Percentiles rank a stretch among this genome's conserved stretches.
Evolutionary conservation across 208 protist species (phyloP).

Genomic region (Leishmania amazonensis): DNA sequence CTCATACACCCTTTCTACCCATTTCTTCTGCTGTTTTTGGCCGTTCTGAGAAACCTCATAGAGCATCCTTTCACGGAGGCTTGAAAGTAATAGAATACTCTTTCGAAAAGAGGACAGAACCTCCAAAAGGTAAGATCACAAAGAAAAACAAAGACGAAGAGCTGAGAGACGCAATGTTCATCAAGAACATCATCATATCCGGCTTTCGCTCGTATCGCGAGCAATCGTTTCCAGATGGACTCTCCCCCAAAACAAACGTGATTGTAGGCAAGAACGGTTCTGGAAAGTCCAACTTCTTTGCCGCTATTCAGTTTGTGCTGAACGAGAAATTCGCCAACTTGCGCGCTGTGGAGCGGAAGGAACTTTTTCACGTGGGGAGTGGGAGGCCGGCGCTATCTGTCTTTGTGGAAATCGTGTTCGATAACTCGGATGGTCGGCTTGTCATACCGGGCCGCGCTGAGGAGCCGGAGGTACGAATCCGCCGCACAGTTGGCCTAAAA

Average conservation of each 20-base stretch:
- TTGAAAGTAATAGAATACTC: too few relatives aligned
- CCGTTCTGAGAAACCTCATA: too few relatives aligned
- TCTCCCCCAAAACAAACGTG: slow-evolving; percentile 84
- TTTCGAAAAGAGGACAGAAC: too few relatives aligned
- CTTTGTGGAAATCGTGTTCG: slow-evolving; percentile 99
- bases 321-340: slow-evolving; percentile 92
- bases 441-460: slow-evolving; percentile 87
- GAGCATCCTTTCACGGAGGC: too few relatives aligned
- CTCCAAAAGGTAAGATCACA: too few relatives aligned
- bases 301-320: slow-evolving; percentile 97
- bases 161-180: slow-evolving; percentile 64
- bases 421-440: slow-evolving; percentile 97
- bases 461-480: slow-evolving; percentile 95
- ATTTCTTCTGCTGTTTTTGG: too few relatives aligned
- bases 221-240: slow-evolving; percentile 82
- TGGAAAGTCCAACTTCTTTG: slow-evolving; percentile 98
- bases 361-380: slow-evolving; percentile 95
- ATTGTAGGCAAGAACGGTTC: slow-evolving; percentile 97
- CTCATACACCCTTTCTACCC: too few relatives aligned
- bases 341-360: slow-evolving; percentile 90
- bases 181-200: slow-evolving; percentile 93
- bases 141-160: background rate
- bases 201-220: slow-evolving; percentile 93
- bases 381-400: slow-evolving; percentile 90
- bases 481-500: slow-evolving; percentile 97